These are phyloP conservation scores for Phytophthora vignae DNA, from an alignment of 352 stramenopile species.

Conservation along the genomic window DNA sequence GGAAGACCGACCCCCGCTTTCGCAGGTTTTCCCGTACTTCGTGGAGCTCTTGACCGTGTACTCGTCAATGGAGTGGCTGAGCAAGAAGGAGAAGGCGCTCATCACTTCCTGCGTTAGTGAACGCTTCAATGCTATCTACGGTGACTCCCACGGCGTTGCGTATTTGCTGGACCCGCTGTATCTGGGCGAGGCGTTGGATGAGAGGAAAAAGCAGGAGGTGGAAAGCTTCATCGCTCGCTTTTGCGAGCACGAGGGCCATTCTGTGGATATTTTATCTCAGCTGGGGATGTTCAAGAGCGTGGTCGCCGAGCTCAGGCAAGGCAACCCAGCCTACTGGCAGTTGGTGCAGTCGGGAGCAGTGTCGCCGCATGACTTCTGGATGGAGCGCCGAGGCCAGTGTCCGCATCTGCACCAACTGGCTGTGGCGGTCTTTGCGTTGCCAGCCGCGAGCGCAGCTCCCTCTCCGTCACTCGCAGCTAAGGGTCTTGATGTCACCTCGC, in stretches of 20 bases:
- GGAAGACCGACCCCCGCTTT: slow-evolving; percentile 48
- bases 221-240: slow-evolving; percentile 59
- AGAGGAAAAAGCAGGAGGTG: slow-evolving; percentile 49
- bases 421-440: slow-evolving; percentile 61
- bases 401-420: slow-evolving; percentile 69
- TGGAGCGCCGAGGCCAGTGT: slow-evolving; percentile 58
- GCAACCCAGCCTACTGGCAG: slow-evolving; percentile 65
- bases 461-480: slow-evolving; percentile 47
- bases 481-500: slow-evolving; percentile 44
- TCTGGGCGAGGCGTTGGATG: slow-evolving; percentile 58
- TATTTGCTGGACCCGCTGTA: slow-evolving; percentile 69
- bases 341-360: slow-evolving; percentile 56
- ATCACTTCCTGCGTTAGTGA: slow-evolving; percentile 72
- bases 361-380: slow-evolving; percentile 65
- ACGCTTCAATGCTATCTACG: slow-evolving; percentile 71
- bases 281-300: slow-evolving; percentile 59
- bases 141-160: slow-evolving; percentile 64
- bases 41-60: slow-evolving; percentile 57
- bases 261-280: slow-evolving; percentile 55
- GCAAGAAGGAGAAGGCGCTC: slow-evolving; percentile 79
- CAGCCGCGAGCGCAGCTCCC: slow-evolving; percentile 50
- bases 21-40: slow-evolving; percentile 64
- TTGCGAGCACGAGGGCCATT: slow-evolving; percentile 44
- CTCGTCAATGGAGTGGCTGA: slow-evolving; percentile 66
- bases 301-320: slow-evolving; percentile 60